Base-by-base conservation (phyloP, 2,329 filamentous ascomycete species). In the Colletotrichum godetiae region DNA sequence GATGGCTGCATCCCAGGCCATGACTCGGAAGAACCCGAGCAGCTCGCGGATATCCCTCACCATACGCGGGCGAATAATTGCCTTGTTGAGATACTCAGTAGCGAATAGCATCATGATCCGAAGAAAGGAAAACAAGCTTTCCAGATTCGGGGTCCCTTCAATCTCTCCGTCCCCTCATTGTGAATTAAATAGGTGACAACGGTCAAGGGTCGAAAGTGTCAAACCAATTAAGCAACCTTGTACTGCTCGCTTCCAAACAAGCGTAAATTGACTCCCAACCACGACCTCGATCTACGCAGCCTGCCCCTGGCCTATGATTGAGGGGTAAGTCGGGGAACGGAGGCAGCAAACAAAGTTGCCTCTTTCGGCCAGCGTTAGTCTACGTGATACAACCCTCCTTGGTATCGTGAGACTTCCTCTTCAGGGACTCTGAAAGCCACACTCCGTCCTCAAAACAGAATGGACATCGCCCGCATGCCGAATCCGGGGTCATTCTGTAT, bases 381-480 rank as follows among this genome's bases (percentile, higher is more conserved):
- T 68, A 55, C 58, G 35, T 64, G 59, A 35, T 64, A 55, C 59
- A 46, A 55, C n/a, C n/a, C 55, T n/a, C 11, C 53, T 33, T 22
- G 24, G 4, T 58, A 31, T n/a, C 29, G 15, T 29, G 31, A 29
- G 5, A 5, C 24, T 46, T 59, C 53, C 64, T 35, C 0, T 19
- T 52, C 35, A 24, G 8, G 42, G 63, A 3, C 27, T 11, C 63
- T 19, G 37, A 11, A 10, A 68, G 29, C 6, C 11, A 13, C 37
- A 29, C 68, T 68, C 63, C 58, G 49, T 42, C 49, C 65, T 72
- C 65, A 59, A 64, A 59, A 64, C 31, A 58, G 65, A 37, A 35
- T 53, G 19, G 42, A 12, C 11, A 7, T 27, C n/a, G 29, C 58
- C 37, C 31, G 8, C 1, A 19, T 29, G 2, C 46, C 15, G 7